A percentile compares a stretch with the other conserved stretches of the same genome.
phyloP scores from a whole-genome alignment of 2,329 filamentous ascomycete genomes.

The Fonsecaea pugnacius region DNA sequence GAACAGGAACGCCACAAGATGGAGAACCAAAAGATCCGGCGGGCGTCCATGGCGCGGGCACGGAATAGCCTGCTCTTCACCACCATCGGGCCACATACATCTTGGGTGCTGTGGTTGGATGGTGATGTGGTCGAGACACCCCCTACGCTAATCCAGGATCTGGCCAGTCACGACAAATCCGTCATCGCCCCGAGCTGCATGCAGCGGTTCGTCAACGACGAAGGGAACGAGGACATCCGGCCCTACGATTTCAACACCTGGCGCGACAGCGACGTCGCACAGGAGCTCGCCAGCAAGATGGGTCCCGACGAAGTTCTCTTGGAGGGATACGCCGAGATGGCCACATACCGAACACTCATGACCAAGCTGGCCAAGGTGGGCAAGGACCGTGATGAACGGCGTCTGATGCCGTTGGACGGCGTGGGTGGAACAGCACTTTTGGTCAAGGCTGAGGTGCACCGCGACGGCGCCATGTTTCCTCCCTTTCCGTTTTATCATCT shows the following conservation, averaged over 20 bases:
- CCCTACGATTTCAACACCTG: constrained; percentile 98
- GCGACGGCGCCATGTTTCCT: constrained; percentile 98
- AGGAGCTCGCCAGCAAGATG: constrained; percentile 77
- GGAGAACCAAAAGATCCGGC: constrained; percentile 81
- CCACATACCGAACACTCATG: constrained; percentile 91
- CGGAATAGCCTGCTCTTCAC: constrained; percentile 95
- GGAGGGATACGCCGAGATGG: constrained; percentile 90
- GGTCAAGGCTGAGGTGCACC: constrained; percentile 95
- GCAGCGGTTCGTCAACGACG: constrained; percentile 79
- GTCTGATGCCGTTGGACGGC: constrained; percentile 80
- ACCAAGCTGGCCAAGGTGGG: constrained; percentile 71
- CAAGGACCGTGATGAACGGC: constrained; percentile 60
- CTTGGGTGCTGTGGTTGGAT: constrained; percentile 97
- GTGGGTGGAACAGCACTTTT: constrained; percentile 91
- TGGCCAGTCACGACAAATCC: constrained; percentile 84
- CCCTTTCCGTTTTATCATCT: constrained; percentile 95
- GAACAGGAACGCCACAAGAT: constrained; percentile 92
- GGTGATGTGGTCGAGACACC: constrained; percentile 90
- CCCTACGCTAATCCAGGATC: constrained; percentile 81
- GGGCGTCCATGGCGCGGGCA: constrained; percentile 89
- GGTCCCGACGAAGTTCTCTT: constrained; percentile 88
- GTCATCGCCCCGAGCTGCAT: constrained; percentile 95
- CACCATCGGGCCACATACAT: constrained; percentile 84
- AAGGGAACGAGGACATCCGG: constrained; percentile 71
- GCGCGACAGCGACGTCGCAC: constrained; percentile 83